These are phyloP conservation scores for Pleurotus ostreatus DNA, from an alignment of 768 basidiomycete species.

Conservation along the genomic window DNA sequence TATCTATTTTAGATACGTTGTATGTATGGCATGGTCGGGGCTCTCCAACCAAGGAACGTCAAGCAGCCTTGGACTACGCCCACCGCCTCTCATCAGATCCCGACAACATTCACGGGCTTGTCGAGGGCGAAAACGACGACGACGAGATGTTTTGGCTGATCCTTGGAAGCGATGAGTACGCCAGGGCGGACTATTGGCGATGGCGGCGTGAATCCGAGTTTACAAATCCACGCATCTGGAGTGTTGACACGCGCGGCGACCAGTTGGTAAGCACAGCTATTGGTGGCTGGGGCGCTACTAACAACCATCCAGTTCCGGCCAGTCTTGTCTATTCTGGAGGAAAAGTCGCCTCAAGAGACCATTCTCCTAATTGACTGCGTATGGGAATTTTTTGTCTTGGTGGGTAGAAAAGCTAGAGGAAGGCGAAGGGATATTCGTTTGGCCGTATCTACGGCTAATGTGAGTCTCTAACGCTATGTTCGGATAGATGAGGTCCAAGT, in stretches of 20 bases:
- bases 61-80: slow-evolving; percentile 62
- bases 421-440: slow-evolving; percentile 56
- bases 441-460: slow-evolving; percentile 55
- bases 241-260: slow-evolving; percentile 36
- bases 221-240: slow-evolving; percentile 56
- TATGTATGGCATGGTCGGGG: slow-evolving; percentile 85
- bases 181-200: slow-evolving; percentile 79
- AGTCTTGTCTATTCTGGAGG: slow-evolving; percentile 40
- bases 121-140: slow-evolving; percentile 58
- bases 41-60: slow-evolving; percentile 52
- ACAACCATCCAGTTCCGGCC: slow-evolving; percentile 37
- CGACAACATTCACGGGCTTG: slow-evolving; percentile 46
- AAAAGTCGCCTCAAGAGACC: slow-evolving; percentile 32
- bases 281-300: neutral
- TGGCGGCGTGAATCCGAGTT: slow-evolving; percentile 50
- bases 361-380: slow-evolving; percentile 72
- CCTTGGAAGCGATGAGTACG: slow-evolving; percentile 71
- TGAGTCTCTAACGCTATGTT: slow-evolving; percentile 20
- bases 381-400: slow-evolving; percentile 77
- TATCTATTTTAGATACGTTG: slow-evolving; percentile 63
- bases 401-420: slow-evolving; percentile 63
- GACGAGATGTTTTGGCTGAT: slow-evolving; percentile 89
- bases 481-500: neutral
- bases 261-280: slow-evolving; percentile 34
- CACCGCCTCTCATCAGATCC: slow-evolving; percentile 35